Base-by-base conservation (phyloP, 257 asterid species). In the Solanum clarkiae region DNA sequence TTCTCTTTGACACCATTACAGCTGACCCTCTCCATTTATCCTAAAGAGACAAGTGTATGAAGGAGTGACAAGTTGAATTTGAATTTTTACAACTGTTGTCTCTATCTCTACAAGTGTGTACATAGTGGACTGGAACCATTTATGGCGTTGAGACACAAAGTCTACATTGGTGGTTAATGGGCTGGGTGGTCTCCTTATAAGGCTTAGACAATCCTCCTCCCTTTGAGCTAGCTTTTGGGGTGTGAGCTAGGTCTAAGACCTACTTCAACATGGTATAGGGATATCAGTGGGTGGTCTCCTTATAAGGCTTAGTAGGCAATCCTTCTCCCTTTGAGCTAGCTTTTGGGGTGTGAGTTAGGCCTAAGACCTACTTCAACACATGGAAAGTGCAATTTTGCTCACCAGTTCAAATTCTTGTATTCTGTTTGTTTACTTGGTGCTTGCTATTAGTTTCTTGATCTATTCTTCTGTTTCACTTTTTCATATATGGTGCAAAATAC, bases 101-200 rank as follows among this genome's bases (percentile, higher is more conserved):
- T 42, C 72, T 47, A 14, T 45, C 45, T 71, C 75, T 82, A 68
- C 81, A 9, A 54, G 62, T 55, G 66, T 77, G 55, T 53, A 75
- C 60, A 2, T 68, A 71, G 87, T 74, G 86, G 80, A 80, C 54
- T 75, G 79, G 79, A 84, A 84, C 79, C 79, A 44, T 47, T 44
- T n/a, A n/a, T n/a, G n/a, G n/a, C n/a, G n/a, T n/a, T n/a, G n/a
- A n/a, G n/a, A n/a, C n/a, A n/a, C n/a, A n/a, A n/a, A n/a, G n/a
- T n/a, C n/a, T n/a, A n/a, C n/a, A n/a, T n/a, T n/a, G n/a, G n/a
- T n/a, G n/a, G n/a, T n/a, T n/a, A n/a, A n/a, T n/a, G n/a, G n/a
- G n/a, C n/a, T n/a, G n/a, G n/a, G n/a, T n/a, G n/a, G n/a, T n/a
- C n/a, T n/a, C n/a, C n/a, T n/a, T n/a, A n/a, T n/a, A n/a, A n/a